Percentiles rank a stretch among this genome's conserved stretches.
Evolutionary conservation across 2,329 filamentous ascomycete genomes (phyloP).

Genomic region (Decorospora gaudefroyi): DNA sequence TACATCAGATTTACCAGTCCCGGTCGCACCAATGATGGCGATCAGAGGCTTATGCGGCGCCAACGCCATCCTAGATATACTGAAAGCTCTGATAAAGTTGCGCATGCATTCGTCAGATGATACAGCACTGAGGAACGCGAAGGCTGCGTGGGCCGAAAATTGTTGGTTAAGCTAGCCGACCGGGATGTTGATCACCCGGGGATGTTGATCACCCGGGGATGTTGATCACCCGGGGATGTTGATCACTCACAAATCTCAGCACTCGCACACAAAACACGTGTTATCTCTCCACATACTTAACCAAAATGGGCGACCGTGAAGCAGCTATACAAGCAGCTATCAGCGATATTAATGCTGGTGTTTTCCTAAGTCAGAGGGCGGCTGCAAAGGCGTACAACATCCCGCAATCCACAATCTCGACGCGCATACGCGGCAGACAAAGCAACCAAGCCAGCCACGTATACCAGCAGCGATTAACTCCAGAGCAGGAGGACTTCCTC

Average conservation of each 20-base stretch:
- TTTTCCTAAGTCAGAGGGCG: conserved; percentile 1
- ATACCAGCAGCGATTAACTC: conserved; percentile 10
- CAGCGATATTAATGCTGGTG: conserved; percentile 4
- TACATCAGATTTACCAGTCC: conserved; percentile 92
- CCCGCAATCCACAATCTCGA: not conserved
- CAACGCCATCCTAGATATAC: conserved; percentile 30
- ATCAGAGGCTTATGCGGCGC: conserved; percentile 63
- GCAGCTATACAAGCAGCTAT: conserved; percentile 9
- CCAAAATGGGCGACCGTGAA: conserved; percentile 7
- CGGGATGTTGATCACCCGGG: not conserved
- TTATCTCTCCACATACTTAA: not conserved
- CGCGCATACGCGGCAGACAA: not conserved
- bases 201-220: not conserved
- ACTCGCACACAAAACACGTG: not conserved
- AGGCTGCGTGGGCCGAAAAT: conserved; percentile 3
- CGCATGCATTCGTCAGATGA: conserved; percentile 31
- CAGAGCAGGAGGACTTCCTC: conserved; percentile 9
- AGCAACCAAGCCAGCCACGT: conserved; percentile 1
- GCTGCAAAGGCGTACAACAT: conserved; percentile 8
- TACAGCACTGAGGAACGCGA: not conserved
- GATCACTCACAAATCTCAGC: not conserved
- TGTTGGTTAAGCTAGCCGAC: conserved; percentile 2
- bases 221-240: not conserved
- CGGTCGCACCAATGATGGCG: conserved; percentile 84
- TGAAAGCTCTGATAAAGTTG: conserved; percentile 23